Evolutionary conservation across 495 filamentous ascomycete species (phyloP).

Genomic region (Tuber borchii): DNA sequence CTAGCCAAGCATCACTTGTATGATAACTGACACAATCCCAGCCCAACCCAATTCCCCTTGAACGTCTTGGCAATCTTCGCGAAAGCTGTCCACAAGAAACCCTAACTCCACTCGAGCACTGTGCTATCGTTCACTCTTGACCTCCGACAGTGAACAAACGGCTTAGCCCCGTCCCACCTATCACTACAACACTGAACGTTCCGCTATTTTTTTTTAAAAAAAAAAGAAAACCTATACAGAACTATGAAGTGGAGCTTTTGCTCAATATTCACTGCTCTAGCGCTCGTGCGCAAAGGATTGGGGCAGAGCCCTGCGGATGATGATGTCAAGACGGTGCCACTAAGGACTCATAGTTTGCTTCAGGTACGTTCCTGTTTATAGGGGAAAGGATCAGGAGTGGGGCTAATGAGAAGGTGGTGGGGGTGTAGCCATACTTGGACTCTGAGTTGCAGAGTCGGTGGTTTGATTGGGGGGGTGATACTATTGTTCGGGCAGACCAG

Average conservation of each 20-base stretch:
- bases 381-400: constrained; percentile 11
- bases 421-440: constrained; percentile 81
- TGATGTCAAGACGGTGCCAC: constrained; percentile 47
- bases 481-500: constrained; percentile 86
- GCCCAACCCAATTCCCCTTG: not conserved
- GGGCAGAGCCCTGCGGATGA: constrained; percentile 27
- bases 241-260: constrained; percentile 1
- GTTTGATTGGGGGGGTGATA: constrained; percentile 98
- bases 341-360: constrained; percentile 68
- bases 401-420: constrained; percentile 13
- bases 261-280: not conserved
- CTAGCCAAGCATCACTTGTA: not conserved
- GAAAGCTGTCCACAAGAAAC: constrained; percentile 4
- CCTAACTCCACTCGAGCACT: not conserved
- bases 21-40: not conserved
- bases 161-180: not conserved
- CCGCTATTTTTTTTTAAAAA: not conserved
- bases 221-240: not conserved
- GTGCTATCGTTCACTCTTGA: not conserved
- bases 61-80: not conserved
- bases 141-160: not conserved
- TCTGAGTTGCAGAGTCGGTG: constrained; percentile 98
- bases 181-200: not conserved
- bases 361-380: constrained; percentile 46
- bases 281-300: constrained; percentile 7